Percentiles rank a stretch among this genome's conserved stretches.
phyloP scores from a whole-genome alignment of 352 stramenopile species.

The Globisporangium polare region DNA sequence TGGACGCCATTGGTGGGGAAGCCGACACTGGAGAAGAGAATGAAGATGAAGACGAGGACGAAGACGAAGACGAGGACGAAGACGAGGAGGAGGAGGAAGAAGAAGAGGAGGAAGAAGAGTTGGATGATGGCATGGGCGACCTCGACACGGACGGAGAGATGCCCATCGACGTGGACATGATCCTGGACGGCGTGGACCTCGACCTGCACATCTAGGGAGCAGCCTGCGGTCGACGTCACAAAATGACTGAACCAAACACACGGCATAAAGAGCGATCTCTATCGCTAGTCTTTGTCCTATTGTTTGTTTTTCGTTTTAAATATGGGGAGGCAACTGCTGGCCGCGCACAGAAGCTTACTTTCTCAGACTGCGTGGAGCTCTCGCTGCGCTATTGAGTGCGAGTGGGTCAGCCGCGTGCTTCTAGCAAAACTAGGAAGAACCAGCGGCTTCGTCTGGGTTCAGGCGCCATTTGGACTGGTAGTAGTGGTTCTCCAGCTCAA shows the following conservation, averaged over 20 bases:
- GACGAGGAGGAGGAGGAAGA: conserved; percentile 14
- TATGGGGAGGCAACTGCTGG: no score
- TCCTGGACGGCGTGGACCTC: conserved; percentile 27
- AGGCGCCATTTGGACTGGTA: conserved; percentile 81
- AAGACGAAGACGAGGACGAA: conserved; percentile 49
- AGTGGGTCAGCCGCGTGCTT: not conserved
- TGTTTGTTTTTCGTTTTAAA: conserved; percentile 7
- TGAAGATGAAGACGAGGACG: conserved; percentile 46
- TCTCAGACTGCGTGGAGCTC: no score
- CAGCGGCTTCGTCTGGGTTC: conserved; percentile 9
- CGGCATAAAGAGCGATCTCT: not conserved
- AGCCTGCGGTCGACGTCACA: no score
- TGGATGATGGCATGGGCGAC: conserved; percentile 32
- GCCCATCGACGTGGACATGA: conserved; percentile 18
- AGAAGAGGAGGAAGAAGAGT: conserved; percentile 29
- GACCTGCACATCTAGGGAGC: conserved; percentile 19
- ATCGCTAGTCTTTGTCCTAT: no score
- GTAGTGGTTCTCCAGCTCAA: conserved; percentile 81
- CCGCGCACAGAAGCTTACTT: no score
- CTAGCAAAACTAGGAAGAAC: not conserved
- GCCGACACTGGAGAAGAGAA: conserved; percentile 36
- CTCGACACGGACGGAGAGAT: conserved; percentile 21
- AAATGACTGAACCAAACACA: not conserved
- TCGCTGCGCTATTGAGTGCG: not conserved
- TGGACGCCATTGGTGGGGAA: not conserved